Base-by-base conservation (phyloP, 2,329 filamentous ascomycete genomes). In the Penicillium sp. region DNA sequence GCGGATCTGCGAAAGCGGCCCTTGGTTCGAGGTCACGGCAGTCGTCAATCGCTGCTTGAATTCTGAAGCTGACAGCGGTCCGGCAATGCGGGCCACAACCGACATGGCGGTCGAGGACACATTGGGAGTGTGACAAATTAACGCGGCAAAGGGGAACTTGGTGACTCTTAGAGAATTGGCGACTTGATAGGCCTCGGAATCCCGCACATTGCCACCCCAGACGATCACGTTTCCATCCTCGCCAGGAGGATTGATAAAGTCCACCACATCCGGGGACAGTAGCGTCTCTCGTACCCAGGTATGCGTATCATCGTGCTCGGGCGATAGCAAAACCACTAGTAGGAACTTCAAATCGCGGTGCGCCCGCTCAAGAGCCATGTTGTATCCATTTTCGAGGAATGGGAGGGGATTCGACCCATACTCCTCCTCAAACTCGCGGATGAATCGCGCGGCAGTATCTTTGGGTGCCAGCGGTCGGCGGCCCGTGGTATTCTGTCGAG, bases 121-220 rank as follows among this genome's bases (percentile, higher is more conserved):
- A 65, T 89, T 89, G 0, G 93, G 92, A 0, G 93, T 96, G 64
- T 97, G 89, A 58, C 92, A 93, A 31, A 97, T 88, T 3, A 97
- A 77, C 14, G 89, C 91, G 0, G 90, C 88, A 73, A 96, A 98
- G 10, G 95, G 95, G 69, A 95, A 97, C 72, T 96, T 96, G 59
- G 91, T 96, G 75, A 91, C 95, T 66, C 88, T 88, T 62, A 98
- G 86, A 47, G 93, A 92, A 13, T 86, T 84, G n/a, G 92, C 87
- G 41, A 97, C 92, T 73, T 97, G 92, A 75, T 96, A 98, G 5
- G 94, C 91, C 78, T 99, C 95, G 3, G 92, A 89, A 73, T 99
- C 95, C 63, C 92, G 86, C 0, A 98, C 89, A 66, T 92, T 96
- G 49, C 95, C 95, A 41, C 89, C 92, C 95, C 95, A 99, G 2